A percentile compares a stretch with the other conserved stretches of the same genome.
Evolutionary conservation across 2,329 filamentous ascomycete species (phyloP).

Genomic region (Exophiala bonariae): DNA sequence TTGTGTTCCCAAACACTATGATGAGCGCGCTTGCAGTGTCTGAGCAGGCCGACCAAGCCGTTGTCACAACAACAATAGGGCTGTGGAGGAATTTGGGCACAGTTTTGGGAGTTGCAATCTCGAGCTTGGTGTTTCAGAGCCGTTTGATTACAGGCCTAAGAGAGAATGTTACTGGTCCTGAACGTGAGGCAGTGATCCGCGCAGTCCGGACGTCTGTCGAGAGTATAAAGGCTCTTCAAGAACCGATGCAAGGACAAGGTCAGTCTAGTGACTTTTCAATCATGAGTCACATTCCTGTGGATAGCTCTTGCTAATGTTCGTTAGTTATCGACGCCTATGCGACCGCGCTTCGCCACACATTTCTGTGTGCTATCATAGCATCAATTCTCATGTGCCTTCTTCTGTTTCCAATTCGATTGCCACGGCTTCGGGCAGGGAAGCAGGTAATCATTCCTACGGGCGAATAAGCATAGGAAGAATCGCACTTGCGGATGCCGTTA

Average conservation of each 20-base stretch:
- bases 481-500: no score
- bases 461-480: conserved; percentile 13
- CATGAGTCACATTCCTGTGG: neutral
- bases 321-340: conserved; percentile 22
- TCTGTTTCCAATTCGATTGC: conserved; percentile 15
- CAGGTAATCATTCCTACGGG: conserved; percentile 9
- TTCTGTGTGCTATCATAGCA: conserved; percentile 17
- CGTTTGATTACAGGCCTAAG: conserved; percentile 10
- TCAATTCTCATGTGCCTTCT: conserved; percentile 14
- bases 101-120: conserved; percentile 21
- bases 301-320: neutral
- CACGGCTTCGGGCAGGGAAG: conserved; percentile 11
- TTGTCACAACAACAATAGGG: conserved; percentile 33
- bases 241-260: conserved; percentile 11
- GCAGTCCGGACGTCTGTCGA: conserved; percentile 13
- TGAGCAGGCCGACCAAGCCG: conserved; percentile 43
- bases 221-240: conserved; percentile 12
- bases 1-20: conserved; percentile 42
- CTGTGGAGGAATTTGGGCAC: conserved; percentile 22
- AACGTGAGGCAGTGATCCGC: conserved; percentile 6
- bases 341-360: conserved; percentile 16
- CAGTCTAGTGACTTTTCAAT: neutral
- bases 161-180: conserved; percentile 6
- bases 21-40: conserved; percentile 44
- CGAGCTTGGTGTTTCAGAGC: conserved; percentile 23